Percentiles rank a stretch among this genome's conserved stretches.
Conservation (phyloP, 768 basidiomycete genomes). For the Collybia mongolica region DNA sequence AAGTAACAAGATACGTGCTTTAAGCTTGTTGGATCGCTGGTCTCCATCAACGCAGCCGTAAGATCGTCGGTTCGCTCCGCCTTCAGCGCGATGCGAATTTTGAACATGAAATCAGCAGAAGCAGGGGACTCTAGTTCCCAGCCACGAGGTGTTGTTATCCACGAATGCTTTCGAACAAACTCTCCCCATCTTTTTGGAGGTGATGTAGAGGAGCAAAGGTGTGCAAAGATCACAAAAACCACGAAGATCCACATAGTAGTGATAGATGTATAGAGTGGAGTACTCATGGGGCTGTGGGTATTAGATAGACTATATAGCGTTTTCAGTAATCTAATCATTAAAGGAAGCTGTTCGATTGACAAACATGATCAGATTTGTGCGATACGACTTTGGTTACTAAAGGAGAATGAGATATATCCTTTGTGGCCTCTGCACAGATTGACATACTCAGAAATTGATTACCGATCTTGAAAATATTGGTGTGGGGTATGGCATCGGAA, state of each 20-base stretch:
- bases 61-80: constrained; percentile 51
- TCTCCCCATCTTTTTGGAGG: constrained; percentile 50
- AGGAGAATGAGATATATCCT: too few species aligned
- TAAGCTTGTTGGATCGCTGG: constrained; percentile 53
- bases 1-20: constrained; percentile 26
- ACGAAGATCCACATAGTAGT: constrained; percentile 29
- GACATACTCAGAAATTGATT: too few species aligned
- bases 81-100: constrained; percentile 58
- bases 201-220: constrained; percentile 34
- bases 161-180: constrained; percentile 48
- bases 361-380: too few species aligned
- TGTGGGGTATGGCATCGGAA: too few species aligned
- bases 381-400: too few species aligned
- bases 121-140: constrained; percentile 48
- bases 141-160: constrained; percentile 49
- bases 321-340: too few species aligned
- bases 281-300: too few species aligned
- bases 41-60: constrained; percentile 50
- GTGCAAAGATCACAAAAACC: constrained; percentile 34
- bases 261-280: too few species aligned
- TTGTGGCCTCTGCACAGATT: too few species aligned
- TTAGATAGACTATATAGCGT: too few species aligned
- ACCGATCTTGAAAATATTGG: too few species aligned
- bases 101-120: constrained; percentile 44
- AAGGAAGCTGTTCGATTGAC: too few species aligned